Base-by-base conservation (phyloP, 1,284 basidiomycete species). In the Volvariella volvacea region DNA sequence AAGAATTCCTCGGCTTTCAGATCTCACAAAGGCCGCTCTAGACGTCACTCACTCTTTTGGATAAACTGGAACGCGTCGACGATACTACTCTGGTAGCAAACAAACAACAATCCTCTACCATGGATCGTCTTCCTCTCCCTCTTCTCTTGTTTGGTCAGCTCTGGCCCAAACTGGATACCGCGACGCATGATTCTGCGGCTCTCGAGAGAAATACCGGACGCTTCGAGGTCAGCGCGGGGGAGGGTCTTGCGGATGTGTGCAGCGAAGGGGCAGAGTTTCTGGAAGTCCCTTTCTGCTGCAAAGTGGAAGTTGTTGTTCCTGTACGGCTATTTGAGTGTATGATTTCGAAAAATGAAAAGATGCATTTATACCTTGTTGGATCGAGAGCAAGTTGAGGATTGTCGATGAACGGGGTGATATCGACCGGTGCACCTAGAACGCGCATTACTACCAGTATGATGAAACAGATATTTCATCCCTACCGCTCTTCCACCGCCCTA, bases 401-500 rank as follows among this genome's bases (percentile, higher is more conserved):
- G 47, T 74, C 73, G 9, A 56, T 40, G 47, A 65, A 56, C 1
- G 73, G 73, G 0, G 65, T 50, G 9, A 74, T 52, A 39, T 71
- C 69, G 22, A 73, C 56, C 2, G 73, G 73, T 14, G 73, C 67
- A 44, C 71, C 70, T 66, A 34, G 10, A 25, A 2, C 16, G 16
- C 30, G 31, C 21, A 38, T 30, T 10, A 20, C 32, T 33, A 4
- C 8, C 14, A n/a, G 22, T 31, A 50, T n/a, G 10, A 21, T 25
- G 22, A 16, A 59, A 63, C n/a, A n/a, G n/a, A n/a, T n/a, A n/a
- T n/a, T n/a, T n/a, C n/a, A n/a, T 19, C 41, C 51, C 30, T 55
- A 70, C 76, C 77, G 46, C 74, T 78, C 68, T 77, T 78, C 78
- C 78, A 80, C 3, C 78, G 64, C 2, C 78, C 78, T 12, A 80